phyloP scores from a whole-genome alignment of 768 basidiomycete species.

The Dacryopinax primogenitus region DNA sequence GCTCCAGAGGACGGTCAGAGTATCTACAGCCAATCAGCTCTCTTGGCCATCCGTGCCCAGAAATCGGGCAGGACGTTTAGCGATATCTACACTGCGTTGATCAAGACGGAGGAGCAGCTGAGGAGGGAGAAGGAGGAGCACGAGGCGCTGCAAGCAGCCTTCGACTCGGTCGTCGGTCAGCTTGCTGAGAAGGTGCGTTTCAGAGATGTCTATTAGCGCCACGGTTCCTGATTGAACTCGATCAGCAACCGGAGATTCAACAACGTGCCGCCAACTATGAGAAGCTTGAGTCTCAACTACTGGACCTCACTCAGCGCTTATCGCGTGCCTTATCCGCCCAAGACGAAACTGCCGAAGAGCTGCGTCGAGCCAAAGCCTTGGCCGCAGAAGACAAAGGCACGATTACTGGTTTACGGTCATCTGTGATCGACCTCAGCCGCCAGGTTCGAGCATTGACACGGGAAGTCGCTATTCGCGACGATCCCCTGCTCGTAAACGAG shows the following conservation, averaged over 20 bases:
- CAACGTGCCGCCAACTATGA: constrained; percentile 86
- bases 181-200: constrained; percentile 73
- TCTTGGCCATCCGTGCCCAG: constrained; percentile 70
- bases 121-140: constrained; percentile 68
- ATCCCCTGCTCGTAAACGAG: constrained; percentile 67
- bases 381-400: not conserved
- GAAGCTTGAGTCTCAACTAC: constrained; percentile 63
- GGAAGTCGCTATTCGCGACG: constrained; percentile 67
- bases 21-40: constrained; percentile 75
- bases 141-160: constrained; percentile 67
- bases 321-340: constrained; percentile 61
- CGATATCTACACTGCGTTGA: constrained; percentile 83
- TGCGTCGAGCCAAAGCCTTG: constrained; percentile 15
- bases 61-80: constrained; percentile 81
- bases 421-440: constrained; percentile 67
- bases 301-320: constrained; percentile 69
- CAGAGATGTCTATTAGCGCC: constrained; percentile 2
- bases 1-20: constrained; percentile 55
- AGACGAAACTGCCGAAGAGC: constrained; percentile 50
- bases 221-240: not conserved
- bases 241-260: constrained; percentile 74
- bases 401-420: constrained; percentile 21
- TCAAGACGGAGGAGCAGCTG: constrained; percentile 71
- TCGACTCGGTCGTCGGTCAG: constrained; percentile 69
- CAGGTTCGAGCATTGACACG: constrained; percentile 73